Base-by-base conservation (phyloP, 2,329 filamentous ascomycete species). In the Penicillium aurantiogriseum region DNA sequence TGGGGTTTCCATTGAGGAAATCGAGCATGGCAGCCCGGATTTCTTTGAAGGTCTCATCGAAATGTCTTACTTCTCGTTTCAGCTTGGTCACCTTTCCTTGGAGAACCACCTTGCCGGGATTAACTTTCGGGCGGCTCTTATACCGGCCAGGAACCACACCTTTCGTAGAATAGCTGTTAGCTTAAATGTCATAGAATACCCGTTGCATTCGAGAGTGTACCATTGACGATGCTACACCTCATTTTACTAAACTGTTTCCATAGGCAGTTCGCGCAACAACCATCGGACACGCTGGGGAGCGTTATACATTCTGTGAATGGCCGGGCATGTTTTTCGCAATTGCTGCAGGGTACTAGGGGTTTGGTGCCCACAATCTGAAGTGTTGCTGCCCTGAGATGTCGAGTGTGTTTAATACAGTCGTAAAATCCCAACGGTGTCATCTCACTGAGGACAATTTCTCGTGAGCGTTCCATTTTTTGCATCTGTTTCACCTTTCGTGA, bases 361-460 rank as follows among this genome's bases (percentile, higher is more conserved):
- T 44, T 17, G 9, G 1, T 27, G 15, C 42, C 42, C 15, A 44
- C 42, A 27, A 44, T 27, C 23, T 44, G 29, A 13, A 2, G 11
- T 13, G 29, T 31, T 31, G 29, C 29, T 31, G 29, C 29, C 29
- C 29, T 31, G 11, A 31, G 11, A 31, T 2, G 2, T 31, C 0
- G 1, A 31, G 0, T 13, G 0, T 31, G 2, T 31, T 2, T 5
- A 31, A 31, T 13, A 31, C 2, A 1, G 5, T 31, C 5, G 4
- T 6, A 11, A n/a, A 44, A n/a, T 6, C 6, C 2, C 2, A 15
- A 10, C 21, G 17, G 17, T n/a, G 15, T 1, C 9, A 44, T 44
- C 11, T 11, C 15, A 27, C 1, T n/a, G 2, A 44, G 25, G 9
- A 13, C 23, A 27, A 44, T 11, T 11, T 44, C 42, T 27, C 23